Evolutionary conservation across 2,329 filamentous ascomycete genomes (phyloP).

Genomic region (Xylariales sp.): DNA sequence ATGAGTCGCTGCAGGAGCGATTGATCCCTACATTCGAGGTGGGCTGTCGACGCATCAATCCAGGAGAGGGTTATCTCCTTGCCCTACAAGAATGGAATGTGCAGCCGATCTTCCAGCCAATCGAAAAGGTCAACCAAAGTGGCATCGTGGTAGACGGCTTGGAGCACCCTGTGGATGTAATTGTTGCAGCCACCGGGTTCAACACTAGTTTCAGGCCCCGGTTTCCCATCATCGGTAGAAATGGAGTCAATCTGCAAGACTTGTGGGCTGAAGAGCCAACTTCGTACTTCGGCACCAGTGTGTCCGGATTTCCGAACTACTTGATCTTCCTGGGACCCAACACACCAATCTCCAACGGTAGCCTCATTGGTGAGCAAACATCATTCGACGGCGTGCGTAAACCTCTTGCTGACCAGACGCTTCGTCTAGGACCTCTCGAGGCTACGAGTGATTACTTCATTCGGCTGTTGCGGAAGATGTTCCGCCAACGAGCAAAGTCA

Average conservation of each 20-base stretch:
- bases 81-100: background rate
- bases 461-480: background rate
- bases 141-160: background rate
- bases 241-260: background rate
- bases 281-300: background rate
- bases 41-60: constrained; percentile 1
- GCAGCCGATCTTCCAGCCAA: background rate
- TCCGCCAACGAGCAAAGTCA: background rate
- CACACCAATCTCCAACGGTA: constrained; percentile 1
- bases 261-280: background rate
- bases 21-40: background rate
- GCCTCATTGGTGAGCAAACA: background rate
- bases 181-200: constrained; percentile 1
- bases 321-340: constrained; percentile 1
- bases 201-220: background rate
- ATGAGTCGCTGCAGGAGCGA: background rate
- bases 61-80: background rate
- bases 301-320: constrained; percentile 1
- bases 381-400: too few relatives aligned
- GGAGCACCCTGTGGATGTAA: background rate
- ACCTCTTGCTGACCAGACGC: too few relatives aligned
- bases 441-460: background rate
- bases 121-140: background rate
- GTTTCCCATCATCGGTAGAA: constrained; percentile 1
- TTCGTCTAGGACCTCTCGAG: background rate